These are phyloP conservation scores for Linum trigynum DNA, from an alignment of 345 rosid species.

Conservation along the genomic window DNA sequence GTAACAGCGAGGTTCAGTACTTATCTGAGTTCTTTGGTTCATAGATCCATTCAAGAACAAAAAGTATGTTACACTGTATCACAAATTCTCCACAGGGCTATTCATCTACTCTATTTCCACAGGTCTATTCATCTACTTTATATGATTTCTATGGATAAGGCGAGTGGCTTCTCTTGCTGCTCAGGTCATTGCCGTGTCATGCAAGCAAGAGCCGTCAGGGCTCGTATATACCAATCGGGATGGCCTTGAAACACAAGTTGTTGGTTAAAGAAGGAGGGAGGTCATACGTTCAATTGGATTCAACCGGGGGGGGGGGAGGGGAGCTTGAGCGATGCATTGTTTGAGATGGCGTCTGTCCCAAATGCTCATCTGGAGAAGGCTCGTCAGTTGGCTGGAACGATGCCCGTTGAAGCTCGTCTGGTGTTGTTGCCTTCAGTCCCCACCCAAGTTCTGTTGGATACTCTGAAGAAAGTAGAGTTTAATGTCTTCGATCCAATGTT, in stretches of 20 bases:
- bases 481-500: slow-evolving; percentile 80
- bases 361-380: slow-evolving; percentile 75
- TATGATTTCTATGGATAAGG: slow-evolving; percentile 39
- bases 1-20: too few relatives aligned
- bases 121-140: too few relatives aligned
- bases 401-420: slow-evolving; percentile 62
- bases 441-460: slow-evolving; percentile 58
- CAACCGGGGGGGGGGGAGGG: slow-evolving; percentile 60
- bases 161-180: slow-evolving; percentile 74
- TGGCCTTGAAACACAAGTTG: slow-evolving; percentile 67
- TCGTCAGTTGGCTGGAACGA: slow-evolving; percentile 50
- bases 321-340: slow-evolving; percentile 42
- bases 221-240: slow-evolving; percentile 49
- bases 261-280: slow-evolving; percentile 55
- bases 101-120: too few relatives aligned
- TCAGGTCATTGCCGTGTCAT: slow-evolving; percentile 72
- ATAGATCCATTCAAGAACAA: too few relatives aligned
- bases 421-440: slow-evolving; percentile 75
- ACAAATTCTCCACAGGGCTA: too few relatives aligned
- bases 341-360: slow-evolving; percentile 84
- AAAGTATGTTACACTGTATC: too few relatives aligned
- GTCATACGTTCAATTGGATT: slow-evolving; percentile 47
- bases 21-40: too few relatives aligned
- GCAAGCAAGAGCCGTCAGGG: slow-evolving; percentile 61
- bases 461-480: slow-evolving; percentile 53